Evolutionary conservation across 352 stramenopile genomes (phyloP), one percentile per base, ranked within the genome.

Genomic region (Halophytophthora batemanensis): DNA sequence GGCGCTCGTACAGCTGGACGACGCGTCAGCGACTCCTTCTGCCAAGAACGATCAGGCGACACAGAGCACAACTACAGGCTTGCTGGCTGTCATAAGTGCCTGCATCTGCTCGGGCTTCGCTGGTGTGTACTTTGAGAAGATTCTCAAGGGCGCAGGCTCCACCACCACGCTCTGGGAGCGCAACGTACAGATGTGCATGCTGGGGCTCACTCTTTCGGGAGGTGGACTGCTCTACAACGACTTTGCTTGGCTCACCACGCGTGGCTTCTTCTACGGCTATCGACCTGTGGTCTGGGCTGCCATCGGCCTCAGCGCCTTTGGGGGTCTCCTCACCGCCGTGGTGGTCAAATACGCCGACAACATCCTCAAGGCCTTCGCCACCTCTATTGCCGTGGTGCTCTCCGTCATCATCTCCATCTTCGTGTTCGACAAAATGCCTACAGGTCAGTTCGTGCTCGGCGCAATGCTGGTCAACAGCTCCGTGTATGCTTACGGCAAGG

Each of bases 321-420:
- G 83, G 28, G 83, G 83, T 0, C 53, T 94, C 43, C 72, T 94
- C 38, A 92, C 82, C 5, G 83, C 83, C 13, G 78, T 91, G 5
- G 83, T 94, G 18, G 82, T 94, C 52, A 91, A 91, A 53, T 94
- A 92, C 50, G 82, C 83, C 17, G 83, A 94, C 64, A 94, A 94
- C 52, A 88, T 94, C 51, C 59, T 94, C 57, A 94, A 94, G 65
- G 82, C 75, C 14, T 94, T 94, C 39, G 81, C 81, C 2, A 94
- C 83, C 36, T 91, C 83, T 8, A 90, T 94, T 46, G 82, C 81
- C 6, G 78, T 92, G 22, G 71, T 94, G 25, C 61, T 94, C 1
- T 91, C 78, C 14, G 80, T 90, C 45, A 77, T 94, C 47, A 71
- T 92, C 59, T 90, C 81, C 53, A 77, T 90, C 29, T 90, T 92